Evolutionary conservation across 768 basidiomycete genomes (phyloP), one percentile per base, ranked within the genome.

Genomic region (Filobasidium floriforme): DNA sequence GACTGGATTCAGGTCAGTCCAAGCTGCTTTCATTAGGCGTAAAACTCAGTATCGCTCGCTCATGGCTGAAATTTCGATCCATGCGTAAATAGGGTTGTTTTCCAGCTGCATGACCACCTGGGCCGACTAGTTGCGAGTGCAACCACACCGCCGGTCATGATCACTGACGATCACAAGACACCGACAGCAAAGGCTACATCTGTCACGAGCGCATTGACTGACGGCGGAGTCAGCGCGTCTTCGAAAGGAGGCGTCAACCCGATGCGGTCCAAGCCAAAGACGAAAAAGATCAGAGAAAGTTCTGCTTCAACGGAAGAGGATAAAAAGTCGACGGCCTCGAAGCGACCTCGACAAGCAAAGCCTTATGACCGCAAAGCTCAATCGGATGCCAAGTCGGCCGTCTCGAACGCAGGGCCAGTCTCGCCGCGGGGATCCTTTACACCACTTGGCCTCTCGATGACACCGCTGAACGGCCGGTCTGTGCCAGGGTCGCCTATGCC

Each of bases 121-220:
- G 93, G 92, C 1, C 84, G 88, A 24, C 79, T 90, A 59, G 85
- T 98, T 62, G 93, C 90, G 15, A 83, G 84, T 9, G 92, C 91
- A 5, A 84, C 82, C 62, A 89, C 92, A 1, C 85, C 87, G 37
- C 91, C 94, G 3, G 92, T 99, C 71, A 93, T 98, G 87, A 98
- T 98, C 71, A 99, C 94, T 1, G 96, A 99, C 81, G 96, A 99
- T 79, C 96, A 99, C 81, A 99, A 99, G 80, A 92, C 90, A 62
- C 41, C 72, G 63, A 61, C 54, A 61, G n/a, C 5, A 44, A 32
- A 49, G 54, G 12, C 66, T 64, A 14, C 60, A 68, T 24, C 68
- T 72, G 28, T 49, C 66, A 52, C 66, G 71, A 19, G 73, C 71
- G 67, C 72, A 68, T 15, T 69, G 66, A 51, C 71, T 62, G 41